Base-by-base conservation (phyloP, 2,329 filamentous ascomycete species). In the Clonostachys chloroleuca region DNA sequence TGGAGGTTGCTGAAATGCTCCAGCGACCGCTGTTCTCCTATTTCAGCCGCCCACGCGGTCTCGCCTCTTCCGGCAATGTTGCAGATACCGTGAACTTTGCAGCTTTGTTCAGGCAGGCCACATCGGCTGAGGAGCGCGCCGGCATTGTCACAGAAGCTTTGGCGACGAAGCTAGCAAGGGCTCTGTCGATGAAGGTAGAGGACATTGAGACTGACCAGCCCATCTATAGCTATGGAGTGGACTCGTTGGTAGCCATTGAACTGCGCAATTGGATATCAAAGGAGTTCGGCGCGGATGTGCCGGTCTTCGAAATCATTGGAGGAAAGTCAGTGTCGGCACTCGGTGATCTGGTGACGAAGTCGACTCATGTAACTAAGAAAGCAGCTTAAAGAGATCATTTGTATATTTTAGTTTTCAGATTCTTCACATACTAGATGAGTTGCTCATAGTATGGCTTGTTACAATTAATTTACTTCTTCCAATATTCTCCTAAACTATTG, bases 301-400 rank as follows among this genome's bases (percentile, higher is more conserved):
- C 71, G 0, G 66, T 77, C 3, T 76, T 77, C 50, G 71, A 77
- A 46, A 66, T 77, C n/a, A 80, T 77, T 46, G 67, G 69, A 41
- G 67, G 71, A 47, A 61, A 54, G 34, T 67, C 67, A 18, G 62
- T 75, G 18, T 48, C 52, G 0, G 63, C 24, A 30, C 24, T 30
- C 24, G 24, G 24, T 30, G 24, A 30, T 30, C 24, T 30, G 24
- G 24, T 30, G 24, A 30, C 24, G 24, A 30, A 30, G 24, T 30
- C 24, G 24, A 30, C 24, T 10, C 24, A 30, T 30, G 24, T 30
- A 30, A 30, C 24, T 8, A 30, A 30, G 24, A 30, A 30, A 30
- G 24, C 24, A 10, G 24, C 24, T 30, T 30, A 2, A 30, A 30
- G 24, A 10, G 9, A 30, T 30, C 10, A 9, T 4, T 30, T 30